Evolutionary conservation across 1,284 basidiomycete species (phyloP), one percentile per base, ranked within the genome.

Genomic region (Singerocomus inundabilis): DNA sequence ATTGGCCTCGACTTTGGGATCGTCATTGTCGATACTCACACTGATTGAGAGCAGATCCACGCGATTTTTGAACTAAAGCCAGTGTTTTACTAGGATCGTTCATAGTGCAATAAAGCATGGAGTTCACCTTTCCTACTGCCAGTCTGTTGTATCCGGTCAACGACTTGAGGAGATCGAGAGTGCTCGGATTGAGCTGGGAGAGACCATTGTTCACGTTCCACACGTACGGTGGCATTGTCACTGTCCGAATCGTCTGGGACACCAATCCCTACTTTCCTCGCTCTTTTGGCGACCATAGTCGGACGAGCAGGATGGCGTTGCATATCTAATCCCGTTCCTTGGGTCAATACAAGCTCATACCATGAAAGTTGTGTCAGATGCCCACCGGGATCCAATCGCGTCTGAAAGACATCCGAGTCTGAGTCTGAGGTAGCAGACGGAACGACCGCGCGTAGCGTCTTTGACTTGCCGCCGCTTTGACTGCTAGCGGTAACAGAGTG

Each of bases 251-350:
- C 49, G 21, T 44, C 37, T 35, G 13, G 29, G n/a, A 43, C 15
- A 21, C 49, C 44, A 25, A 63, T 65, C 11, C 32, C 38, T 28
- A 67, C 63, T n/a, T 39, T 57, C 35, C 38, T 57, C 13, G 49
- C 16, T 25, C 33, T 42, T 18, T 48, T 51, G 29, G 46, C 6
- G 25, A 26, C 34, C 9, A 25, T n/a, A 12, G 10, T 24, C 9
- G 42, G 28, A 21, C 46, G 48, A 36, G 18, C 25, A 38, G 33
- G 30, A 25, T 25, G 37, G 38, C 26, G 41, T 21, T 25, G 44
- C 28, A 6, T 40, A 29, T 35, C 61, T 63, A 30, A 25, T 21
- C 32, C 4, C 29, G 37, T 47, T 50, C 29, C 13, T 16, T 39
- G 13, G 12, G 33, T 53, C 6, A 28, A 33, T 36, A 21, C 33